A percentile compares a stretch with the other conserved stretches of the same genome.
Conservation (phyloP, 352 stramenopile genomes). For the Phytophthora meadii region DNA sequence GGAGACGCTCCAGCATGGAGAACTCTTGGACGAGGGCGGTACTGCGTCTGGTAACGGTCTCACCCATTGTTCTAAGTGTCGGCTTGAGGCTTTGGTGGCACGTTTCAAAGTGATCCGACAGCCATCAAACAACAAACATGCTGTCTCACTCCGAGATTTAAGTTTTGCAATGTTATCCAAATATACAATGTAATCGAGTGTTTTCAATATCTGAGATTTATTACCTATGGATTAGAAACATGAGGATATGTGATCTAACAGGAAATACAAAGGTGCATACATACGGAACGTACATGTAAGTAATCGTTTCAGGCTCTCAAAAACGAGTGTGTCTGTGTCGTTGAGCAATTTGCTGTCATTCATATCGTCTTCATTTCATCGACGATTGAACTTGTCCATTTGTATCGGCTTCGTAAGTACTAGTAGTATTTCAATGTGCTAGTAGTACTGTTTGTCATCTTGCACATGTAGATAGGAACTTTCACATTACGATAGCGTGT, state of each 20-base stretch:
- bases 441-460: no score
- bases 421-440: no score
- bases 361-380: no score
- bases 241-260: background rate
- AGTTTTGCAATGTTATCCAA: background rate
- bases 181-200: background rate
- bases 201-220: background rate
- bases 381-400: no score
- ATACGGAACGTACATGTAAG: no score
- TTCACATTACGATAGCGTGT: slow-evolving; percentile 4
- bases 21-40: slow-evolving; percentile 13
- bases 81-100: background rate
- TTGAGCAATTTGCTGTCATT: no score
- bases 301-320: no score
- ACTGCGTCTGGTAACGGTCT: background rate
- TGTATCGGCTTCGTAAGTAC: no score
- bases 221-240: background rate
- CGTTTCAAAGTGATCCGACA: slow-evolving; percentile 3
- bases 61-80: slow-evolving; percentile 1
- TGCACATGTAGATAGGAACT: background rate
- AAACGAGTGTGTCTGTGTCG: no score
- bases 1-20: slow-evolving; percentile 19
- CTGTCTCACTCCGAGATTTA: background rate
- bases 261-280: background rate
- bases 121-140: background rate